phyloP scores from a whole-genome alignment of 2,329 filamentous ascomycete species.

The Amauroascus niger region DNA sequence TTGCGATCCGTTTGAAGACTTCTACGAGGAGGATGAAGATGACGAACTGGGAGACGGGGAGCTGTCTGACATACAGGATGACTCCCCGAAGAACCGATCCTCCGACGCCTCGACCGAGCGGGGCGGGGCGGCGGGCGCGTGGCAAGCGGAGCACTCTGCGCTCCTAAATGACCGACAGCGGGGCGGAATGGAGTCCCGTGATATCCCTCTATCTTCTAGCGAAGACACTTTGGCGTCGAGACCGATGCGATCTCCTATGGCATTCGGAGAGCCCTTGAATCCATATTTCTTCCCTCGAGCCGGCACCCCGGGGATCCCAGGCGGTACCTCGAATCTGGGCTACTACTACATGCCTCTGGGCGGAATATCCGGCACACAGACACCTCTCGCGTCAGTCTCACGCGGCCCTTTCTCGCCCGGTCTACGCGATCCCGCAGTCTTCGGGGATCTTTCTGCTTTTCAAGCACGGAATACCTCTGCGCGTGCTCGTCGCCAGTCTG shows the following conservation, averaged over 20 bases:
- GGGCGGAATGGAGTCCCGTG: constrained; percentile 25
- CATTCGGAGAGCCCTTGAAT: constrained; percentile 32
- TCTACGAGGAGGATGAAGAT: constrained; percentile 70
- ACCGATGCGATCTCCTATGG: constrained; percentile 29
- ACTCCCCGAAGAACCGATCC: constrained; percentile 13
- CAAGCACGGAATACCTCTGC: background rate
- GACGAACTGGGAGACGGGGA: constrained; percentile 39
- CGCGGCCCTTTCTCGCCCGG: constrained; percentile 35
- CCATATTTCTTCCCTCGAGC: constrained; percentile 37
- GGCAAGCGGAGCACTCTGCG: constrained; percentile 11
- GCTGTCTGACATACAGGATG: constrained; percentile 30
- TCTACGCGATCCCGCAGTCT: constrained; percentile 5
- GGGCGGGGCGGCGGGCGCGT: constrained; percentile 7
- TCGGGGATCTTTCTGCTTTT: background rate
- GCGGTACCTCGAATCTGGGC: constrained; percentile 38
- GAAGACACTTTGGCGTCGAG: constrained; percentile 24
- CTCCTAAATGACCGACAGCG: constrained; percentile 16
- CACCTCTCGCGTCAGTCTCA: constrained; percentile 40
- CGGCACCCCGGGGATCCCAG: constrained; percentile 40
- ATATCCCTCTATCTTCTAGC: constrained; percentile 25
- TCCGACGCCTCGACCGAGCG: background rate
- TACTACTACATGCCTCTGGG: constrained; percentile 40
- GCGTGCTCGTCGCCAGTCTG: constrained; percentile 21
- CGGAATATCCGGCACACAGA: constrained; percentile 42
- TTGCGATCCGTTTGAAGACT: constrained; percentile 87